A percentile compares a stretch with the other conserved stretches of the same genome.
Conservation (phyloP, 352 stramenopile genomes). For the Globisporangium parvum region DNA sequence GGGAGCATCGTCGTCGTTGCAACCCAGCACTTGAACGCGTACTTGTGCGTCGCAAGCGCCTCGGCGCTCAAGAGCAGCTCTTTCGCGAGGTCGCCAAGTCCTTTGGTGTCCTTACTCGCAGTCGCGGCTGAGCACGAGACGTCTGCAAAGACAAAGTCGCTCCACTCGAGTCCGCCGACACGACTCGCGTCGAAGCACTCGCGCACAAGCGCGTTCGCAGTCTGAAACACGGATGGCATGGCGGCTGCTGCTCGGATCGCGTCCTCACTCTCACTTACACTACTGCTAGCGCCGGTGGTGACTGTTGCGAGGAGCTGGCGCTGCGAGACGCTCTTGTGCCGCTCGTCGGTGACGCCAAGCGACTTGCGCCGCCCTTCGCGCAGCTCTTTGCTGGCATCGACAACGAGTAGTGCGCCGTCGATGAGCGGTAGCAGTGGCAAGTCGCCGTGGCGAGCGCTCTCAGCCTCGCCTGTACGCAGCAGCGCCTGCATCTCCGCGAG, state of each 20-base stretch:
- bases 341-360: conserved; percentile 4
- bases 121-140: conserved; percentile 15
- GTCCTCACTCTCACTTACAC: background rate
- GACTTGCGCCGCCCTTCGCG: conserved; percentile 22
- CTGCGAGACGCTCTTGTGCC: conserved; percentile 24
- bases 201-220: conserved; percentile 29
- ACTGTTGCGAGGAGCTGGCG: conserved; percentile 1
- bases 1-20: conserved; percentile 28
- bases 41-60: conserved; percentile 35
- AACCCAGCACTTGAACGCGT: conserved; percentile 63
- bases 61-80: conserved; percentile 31
- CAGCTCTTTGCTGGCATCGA: conserved; percentile 23
- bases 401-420: conserved; percentile 47
- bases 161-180: conserved; percentile 60
- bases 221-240: conserved; percentile 30
- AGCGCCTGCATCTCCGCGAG: conserved; percentile 40
- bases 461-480: conserved; percentile 33
- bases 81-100: conserved; percentile 20
- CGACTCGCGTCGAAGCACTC: conserved; percentile 31
- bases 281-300: background rate
- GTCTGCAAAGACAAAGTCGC: conserved; percentile 65
- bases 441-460: conserved; percentile 1
- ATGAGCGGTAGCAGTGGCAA: conserved; percentile 47
- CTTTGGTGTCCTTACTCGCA: conserved; percentile 13
- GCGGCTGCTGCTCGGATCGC: conserved; percentile 1